phyloP scores from a whole-genome alignment of 352 stramenopile genomes.

The Phytopythium vexans region DNA sequence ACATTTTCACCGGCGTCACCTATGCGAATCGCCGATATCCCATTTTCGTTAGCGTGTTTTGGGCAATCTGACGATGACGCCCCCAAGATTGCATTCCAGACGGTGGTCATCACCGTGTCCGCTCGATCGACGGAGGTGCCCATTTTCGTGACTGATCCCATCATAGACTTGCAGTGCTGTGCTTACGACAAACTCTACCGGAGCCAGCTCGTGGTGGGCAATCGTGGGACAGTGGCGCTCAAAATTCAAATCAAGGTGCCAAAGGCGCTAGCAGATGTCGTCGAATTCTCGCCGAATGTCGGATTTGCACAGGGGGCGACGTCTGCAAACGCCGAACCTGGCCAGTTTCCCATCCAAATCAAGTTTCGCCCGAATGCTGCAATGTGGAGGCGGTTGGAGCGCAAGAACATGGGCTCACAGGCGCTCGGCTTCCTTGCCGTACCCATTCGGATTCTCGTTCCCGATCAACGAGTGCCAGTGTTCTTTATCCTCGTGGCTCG shows the following conservation, averaged over 20 bases:
- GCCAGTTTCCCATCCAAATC: conserved; percentile 61
- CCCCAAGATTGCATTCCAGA: not conserved
- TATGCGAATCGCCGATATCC: conserved; percentile 26
- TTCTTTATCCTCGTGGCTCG: conserved; percentile 33
- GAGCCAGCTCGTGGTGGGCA: conserved; percentile 70
- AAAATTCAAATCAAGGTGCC: conserved; percentile 78
- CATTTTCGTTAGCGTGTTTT: conserved; percentile 39
- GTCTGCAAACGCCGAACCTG: conserved; percentile 5
- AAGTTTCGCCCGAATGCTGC: conserved; percentile 55
- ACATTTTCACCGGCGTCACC: conserved; percentile 51
- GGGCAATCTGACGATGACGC: not conserved
- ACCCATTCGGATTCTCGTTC: conserved; percentile 52
- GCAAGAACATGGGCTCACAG: conserved; percentile 39
- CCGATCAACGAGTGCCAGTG: conserved; percentile 48
- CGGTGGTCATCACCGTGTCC: conserved; percentile 15
- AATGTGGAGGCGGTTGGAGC: conserved; percentile 43
- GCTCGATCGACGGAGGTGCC: conserved; percentile 38
- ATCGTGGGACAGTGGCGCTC: conserved; percentile 86
- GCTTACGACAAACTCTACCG: conserved; percentile 88
- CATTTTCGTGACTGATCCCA: conserved; percentile 26
- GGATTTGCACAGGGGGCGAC: conserved; percentile 74
- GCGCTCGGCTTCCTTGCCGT: conserved; percentile 34
- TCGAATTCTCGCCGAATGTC: conserved; percentile 85
- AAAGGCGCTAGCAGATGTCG: conserved; percentile 41
- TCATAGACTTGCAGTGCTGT: conserved; percentile 83